These are phyloP conservation scores for Megacollybia marginata DNA, from an alignment of 768 basidiomycete species.

Conservation along the genomic window DNA sequence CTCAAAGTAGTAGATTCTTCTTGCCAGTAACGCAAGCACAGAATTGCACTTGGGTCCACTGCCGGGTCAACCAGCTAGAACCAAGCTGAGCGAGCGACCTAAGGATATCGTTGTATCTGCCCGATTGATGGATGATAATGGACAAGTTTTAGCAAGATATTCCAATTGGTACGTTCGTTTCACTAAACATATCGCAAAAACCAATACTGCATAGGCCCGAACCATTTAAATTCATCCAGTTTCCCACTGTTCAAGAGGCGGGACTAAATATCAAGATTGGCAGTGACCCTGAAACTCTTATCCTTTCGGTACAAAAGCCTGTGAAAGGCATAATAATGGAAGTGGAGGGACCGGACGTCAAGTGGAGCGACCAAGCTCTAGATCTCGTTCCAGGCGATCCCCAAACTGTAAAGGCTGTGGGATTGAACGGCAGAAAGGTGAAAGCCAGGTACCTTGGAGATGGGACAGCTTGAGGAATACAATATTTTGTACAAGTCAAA, in stretches of 20 bases:
- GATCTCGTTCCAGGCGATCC: conserved; percentile 86
- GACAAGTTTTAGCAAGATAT: conserved; percentile 59
- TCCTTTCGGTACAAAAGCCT: conserved; percentile 53
- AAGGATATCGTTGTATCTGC: conserved; percentile 66
- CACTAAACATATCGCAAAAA: background rate
- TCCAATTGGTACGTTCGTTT: conserved; percentile 57
- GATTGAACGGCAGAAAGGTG: conserved; percentile 59
- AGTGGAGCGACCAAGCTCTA: conserved; percentile 86
- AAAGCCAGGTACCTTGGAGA: conserved; percentile 70
- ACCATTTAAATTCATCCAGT: conserved; percentile 87
- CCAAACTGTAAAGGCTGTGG: conserved; percentile 58
- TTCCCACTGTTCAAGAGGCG: conserved; percentile 55
- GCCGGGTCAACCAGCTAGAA: conserved; percentile 69
- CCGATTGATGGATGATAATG: conserved; percentile 50
- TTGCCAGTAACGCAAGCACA: conserved; percentile 72
- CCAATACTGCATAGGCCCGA: conserved; percentile 61
- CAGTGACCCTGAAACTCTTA: conserved; percentile 51
- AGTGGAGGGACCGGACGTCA: conserved; percentile 60
- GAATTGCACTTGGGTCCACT: conserved; percentile 72
- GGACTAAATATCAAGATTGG: conserved; percentile 47
- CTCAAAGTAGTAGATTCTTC: conserved; percentile 23
- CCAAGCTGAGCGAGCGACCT: conserved; percentile 55
- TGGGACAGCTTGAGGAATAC: conserved; percentile 46
- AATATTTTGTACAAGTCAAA: background rate
- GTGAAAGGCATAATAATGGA: conserved; percentile 87